These are phyloP conservation scores for Acacia pycnantha DNA, from an alignment of 331 rosid species.

Conservation along the genomic window DNA sequence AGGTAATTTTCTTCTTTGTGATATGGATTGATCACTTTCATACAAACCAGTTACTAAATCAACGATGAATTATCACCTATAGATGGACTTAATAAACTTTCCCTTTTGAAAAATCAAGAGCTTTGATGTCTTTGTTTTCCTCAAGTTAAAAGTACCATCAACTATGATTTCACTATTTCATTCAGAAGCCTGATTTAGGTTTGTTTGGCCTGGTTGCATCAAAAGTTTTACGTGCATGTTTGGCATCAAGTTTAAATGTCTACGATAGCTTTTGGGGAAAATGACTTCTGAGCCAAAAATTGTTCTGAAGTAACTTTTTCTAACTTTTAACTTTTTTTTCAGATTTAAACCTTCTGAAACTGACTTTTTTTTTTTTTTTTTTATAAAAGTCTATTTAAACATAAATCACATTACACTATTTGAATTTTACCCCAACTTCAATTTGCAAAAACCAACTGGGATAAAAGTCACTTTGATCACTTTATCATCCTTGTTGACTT, in stretches of 20 bases:
- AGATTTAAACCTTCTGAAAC: too few species aligned
- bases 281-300: too few species aligned
- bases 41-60: neutral
- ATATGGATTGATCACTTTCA: neutral
- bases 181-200: neutral
- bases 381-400: too few species aligned
- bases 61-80: neutral
- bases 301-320: too few species aligned
- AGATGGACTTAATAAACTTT: neutral
- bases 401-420: neutral
- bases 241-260: too few species aligned
- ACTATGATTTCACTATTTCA: neutral
- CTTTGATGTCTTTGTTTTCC: neutral
- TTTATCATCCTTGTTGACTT: neutral
- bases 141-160: neutral
- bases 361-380: too few species aligned
- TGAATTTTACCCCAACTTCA: neutral
- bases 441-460: neutral
- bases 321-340: too few species aligned
- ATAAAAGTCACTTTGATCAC: neutral
- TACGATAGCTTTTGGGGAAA: too few species aligned
- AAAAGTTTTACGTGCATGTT: neutral
- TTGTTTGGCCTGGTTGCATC: constrained; percentile 4
- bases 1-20: constrained; percentile 43
- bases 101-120: neutral